Conservation (phyloP, 148 eudicot genomes). For the Silene latifolia region DNA sequence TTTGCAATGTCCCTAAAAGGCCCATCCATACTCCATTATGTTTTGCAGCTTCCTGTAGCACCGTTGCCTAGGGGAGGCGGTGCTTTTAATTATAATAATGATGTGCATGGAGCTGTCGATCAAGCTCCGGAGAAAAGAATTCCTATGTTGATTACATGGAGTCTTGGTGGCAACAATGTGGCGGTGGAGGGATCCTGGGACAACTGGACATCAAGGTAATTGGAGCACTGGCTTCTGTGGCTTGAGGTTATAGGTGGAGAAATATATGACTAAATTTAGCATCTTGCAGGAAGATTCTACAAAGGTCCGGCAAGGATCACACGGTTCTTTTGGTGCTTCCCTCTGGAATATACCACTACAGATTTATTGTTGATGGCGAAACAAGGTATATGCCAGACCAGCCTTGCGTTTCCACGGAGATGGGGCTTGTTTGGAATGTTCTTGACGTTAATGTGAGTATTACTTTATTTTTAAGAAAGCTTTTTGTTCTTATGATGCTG, state of each 20-base stretch:
- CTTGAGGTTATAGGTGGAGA: neutral
- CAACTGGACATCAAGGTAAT: constrained; percentile 72
- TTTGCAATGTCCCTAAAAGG: constrained; percentile 4
- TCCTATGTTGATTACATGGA: constrained; percentile 79
- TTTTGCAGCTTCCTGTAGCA: constrained; percentile 61
- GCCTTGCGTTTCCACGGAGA: constrained; percentile 61
- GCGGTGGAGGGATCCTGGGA: constrained; percentile 96
- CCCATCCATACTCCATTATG: neutral
- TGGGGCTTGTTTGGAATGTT: constrained; percentile 59
- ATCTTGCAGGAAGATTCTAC: constrained; percentile 59
- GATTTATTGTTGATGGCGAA: constrained; percentile 77
- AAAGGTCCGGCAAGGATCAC: constrained; percentile 74
- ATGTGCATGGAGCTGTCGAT: constrained; percentile 37
- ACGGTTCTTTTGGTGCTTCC: constrained; percentile 70
- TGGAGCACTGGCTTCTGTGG: neutral
- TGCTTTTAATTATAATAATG: constrained; percentile 35
- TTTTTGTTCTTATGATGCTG: neutral
- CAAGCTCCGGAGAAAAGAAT: constrained; percentile 54
- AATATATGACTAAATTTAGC: constrained; percentile 14
- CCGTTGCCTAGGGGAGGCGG: constrained; percentile 54
- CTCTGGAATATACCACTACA: constrained; percentile 76
- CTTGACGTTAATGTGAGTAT: constrained; percentile 82
- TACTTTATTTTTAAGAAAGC: neutral
- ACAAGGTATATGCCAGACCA: constrained; percentile 62
- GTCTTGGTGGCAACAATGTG: constrained; percentile 71